These are phyloP conservation scores for Venturia nashicola DNA, from an alignment of 2,329 filamentous ascomycete genomes.

Conservation along the genomic window DNA sequence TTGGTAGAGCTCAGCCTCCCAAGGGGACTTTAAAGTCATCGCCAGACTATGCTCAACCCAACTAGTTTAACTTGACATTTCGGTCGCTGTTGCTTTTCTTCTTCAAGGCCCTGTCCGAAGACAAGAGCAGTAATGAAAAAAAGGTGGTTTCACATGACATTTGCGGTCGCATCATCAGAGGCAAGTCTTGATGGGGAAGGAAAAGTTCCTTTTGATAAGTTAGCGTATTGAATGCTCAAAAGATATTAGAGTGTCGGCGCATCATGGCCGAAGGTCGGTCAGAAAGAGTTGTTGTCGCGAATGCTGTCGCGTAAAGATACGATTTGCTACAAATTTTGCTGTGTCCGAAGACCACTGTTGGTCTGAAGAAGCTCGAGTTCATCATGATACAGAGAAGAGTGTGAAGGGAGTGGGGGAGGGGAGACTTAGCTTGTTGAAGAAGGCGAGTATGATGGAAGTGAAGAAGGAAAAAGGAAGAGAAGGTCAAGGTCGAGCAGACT, in stretches of 20 bases:
- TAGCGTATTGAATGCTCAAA: neutral
- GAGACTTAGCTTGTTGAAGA: neutral
- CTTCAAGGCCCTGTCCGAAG: neutral
- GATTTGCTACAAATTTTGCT: neutral
- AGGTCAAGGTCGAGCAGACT: neutral
- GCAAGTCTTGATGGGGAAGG: too few species aligned
- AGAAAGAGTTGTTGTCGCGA: neutral
- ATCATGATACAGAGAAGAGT: neutral
- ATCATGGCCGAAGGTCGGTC: neutral
- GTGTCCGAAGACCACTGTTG: too few species aligned
- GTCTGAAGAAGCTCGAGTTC: neutral
- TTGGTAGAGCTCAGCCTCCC: neutral
- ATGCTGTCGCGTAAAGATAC: too few species aligned
- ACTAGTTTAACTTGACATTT: neutral
- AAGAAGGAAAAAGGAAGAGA: neutral
- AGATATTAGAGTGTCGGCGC: neutral
- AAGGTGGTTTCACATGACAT: neutral
- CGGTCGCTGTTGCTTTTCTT: neutral
- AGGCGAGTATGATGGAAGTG: neutral
- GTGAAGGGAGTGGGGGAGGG: neutral
- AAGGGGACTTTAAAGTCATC: neutral
- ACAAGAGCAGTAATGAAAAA: neutral
- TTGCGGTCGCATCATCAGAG: too few species aligned
- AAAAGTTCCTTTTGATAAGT: neutral
- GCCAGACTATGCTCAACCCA: neutral